Evolutionary conservation across 1,284 basidiomycete genomes (phyloP).

Genomic region (Xerocomus nothofagi): DNA sequence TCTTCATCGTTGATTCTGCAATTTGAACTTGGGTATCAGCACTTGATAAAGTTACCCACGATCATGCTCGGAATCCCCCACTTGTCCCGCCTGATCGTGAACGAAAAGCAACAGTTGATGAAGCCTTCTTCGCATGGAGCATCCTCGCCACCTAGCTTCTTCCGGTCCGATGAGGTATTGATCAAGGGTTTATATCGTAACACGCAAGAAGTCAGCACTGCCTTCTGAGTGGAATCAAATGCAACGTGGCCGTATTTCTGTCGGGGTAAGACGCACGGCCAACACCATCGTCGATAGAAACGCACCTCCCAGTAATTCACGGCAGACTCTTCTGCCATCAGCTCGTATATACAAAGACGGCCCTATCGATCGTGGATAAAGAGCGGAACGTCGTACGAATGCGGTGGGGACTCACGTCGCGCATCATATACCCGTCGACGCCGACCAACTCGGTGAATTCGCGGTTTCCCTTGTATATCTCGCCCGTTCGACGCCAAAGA

Average conservation of each 20-base stretch:
- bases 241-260: constrained; percentile 94
- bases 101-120: constrained; percentile 93
- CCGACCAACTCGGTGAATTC: constrained; percentile 91
- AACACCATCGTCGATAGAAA: not conserved
- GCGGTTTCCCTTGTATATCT: constrained; percentile 97
- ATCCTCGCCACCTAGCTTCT: constrained; percentile 23
- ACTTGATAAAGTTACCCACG: constrained; percentile 81
- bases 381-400: constrained; percentile 9
- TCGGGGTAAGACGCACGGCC: not conserved
- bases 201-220: constrained; percentile 92
- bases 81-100: constrained; percentile 90
- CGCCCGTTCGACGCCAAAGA: constrained; percentile 94
- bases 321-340: constrained; percentile 94
- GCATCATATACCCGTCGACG: constrained; percentile 77
- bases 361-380: constrained; percentile 52
- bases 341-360: constrained; percentile 93
- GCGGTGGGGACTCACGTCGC: constrained; percentile 58
- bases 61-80: constrained; percentile 94
- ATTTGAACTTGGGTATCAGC: constrained; percentile 32
- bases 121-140: constrained; percentile 59
- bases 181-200: constrained; percentile 73
- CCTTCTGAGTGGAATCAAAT: constrained; percentile 86
- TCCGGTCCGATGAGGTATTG: constrained; percentile 31
- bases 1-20: not conserved
- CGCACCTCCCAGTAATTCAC: constrained; percentile 97